These are phyloP conservation scores for Candida yuanshanica DNA, from an alignment of 805 yeast genomes.

Conservation along the genomic window DNA sequence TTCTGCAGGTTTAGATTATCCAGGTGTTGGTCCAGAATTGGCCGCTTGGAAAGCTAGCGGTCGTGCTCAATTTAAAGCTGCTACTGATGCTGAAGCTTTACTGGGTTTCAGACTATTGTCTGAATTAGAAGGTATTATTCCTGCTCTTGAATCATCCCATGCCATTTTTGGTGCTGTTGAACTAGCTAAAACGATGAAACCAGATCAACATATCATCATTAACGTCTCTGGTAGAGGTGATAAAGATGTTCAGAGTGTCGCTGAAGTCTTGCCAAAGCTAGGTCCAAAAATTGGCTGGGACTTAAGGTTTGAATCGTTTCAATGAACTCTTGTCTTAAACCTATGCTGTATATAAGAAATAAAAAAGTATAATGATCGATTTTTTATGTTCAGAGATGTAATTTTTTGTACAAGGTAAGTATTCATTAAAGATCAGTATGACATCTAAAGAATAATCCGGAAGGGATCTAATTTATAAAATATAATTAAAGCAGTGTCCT, in stretches of 20 bases:
- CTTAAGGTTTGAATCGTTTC: conserved; percentile 63
- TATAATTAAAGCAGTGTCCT: not conserved
- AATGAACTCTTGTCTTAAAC: conserved; percentile 5
- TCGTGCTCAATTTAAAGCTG: conserved; percentile 85
- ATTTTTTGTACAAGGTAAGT: not conserved
- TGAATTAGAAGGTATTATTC: conserved; percentile 96
- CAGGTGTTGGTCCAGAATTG: conserved; percentile 98
- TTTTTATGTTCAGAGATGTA: no score
- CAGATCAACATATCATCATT: conserved; percentile 78
- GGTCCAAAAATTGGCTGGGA: conserved; percentile 97
- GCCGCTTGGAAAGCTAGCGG: conserved; percentile 94
- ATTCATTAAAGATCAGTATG: not conserved
- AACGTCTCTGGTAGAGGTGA: conserved; percentile 98
- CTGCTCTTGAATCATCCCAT: conserved; percentile 96
- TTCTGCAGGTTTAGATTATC: conserved; percentile 97
- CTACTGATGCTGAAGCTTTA: conserved; percentile 92
- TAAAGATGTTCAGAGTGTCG: conserved; percentile 96
- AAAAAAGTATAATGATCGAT: no score
- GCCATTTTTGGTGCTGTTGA: conserved; percentile 90
- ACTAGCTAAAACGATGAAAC: conserved; percentile 75
- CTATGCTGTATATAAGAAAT: no score
- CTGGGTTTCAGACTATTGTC: conserved; percentile 84
- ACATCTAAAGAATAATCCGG: not conserved
- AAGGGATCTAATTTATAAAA: no score
- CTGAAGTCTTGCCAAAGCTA: conserved; percentile 81